Evolutionary conservation across 2,329 filamentous ascomycete genomes (phyloP).

Genomic region (Colletotrichum plurivorum): DNA sequence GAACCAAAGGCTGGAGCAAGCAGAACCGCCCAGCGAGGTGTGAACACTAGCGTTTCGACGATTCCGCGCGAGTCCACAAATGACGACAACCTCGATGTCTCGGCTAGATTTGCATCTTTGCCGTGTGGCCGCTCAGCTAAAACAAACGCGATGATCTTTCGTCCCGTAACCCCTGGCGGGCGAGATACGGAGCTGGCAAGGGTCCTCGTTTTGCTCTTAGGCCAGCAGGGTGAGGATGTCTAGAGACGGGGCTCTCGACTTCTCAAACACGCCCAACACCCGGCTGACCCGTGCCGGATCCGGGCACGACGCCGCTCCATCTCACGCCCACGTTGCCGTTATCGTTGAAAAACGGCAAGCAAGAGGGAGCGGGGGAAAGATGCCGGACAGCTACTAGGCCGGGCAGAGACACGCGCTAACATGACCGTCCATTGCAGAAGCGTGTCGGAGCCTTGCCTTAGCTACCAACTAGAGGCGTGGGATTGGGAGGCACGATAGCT

Average conservation of each 20-base stretch:
- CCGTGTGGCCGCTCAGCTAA: neutral
- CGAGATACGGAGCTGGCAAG: conserved; percentile 19
- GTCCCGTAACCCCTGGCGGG: conserved; percentile 3
- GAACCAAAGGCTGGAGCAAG: conserved; percentile 13
- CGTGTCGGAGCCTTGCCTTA: neutral
- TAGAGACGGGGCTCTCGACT: neutral
- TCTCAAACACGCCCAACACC: conserved; percentile 25
- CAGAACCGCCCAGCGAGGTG: no score
- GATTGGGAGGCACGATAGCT: neutral
- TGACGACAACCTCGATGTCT: neutral
- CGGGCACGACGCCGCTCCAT: conserved; percentile 25
- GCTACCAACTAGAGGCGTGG: neutral
- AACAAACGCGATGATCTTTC: conserved; percentile 17
- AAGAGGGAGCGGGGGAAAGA: neutral
- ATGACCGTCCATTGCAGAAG: neutral
- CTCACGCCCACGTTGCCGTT: conserved; percentile 10
- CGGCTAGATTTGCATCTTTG: neutral
- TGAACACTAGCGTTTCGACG: conserved; percentile 30
- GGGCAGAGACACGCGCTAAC: neutral
- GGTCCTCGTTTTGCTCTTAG: neutral
- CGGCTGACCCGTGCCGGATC: conserved; percentile 23
- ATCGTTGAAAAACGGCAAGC: neutral
- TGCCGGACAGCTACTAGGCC: conserved; percentile 8
- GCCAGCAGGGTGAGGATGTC: neutral
- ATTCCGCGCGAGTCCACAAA: neutral